A percentile compares a stretch with the other conserved stretches of the same genome.
phyloP scores from a whole-genome alignment of 2,329 filamentous ascomycete species.

The Chaetomium sp. region DNA sequence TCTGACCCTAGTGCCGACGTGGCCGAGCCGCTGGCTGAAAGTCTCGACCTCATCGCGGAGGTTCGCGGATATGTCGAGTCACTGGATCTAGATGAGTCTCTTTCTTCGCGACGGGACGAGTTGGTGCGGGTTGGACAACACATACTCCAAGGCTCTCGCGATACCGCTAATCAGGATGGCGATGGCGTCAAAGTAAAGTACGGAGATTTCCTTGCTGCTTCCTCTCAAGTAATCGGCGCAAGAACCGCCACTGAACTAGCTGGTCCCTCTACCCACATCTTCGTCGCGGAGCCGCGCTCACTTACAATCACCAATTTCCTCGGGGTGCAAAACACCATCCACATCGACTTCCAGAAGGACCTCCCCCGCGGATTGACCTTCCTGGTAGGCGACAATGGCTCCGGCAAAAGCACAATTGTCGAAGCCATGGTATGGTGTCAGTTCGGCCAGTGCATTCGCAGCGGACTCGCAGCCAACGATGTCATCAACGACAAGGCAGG shows the following conservation, averaged over 20 bases:
- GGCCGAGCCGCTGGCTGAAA: neutral
- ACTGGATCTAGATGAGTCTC: neutral
- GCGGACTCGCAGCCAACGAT: neutral
- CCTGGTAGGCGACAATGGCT: neutral
- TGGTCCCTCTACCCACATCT: neutral
- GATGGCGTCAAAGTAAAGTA: neutral
- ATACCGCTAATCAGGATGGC: neutral
- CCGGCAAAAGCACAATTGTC: neutral
- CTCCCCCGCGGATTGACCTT: neutral
- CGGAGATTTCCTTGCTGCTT: neutral
- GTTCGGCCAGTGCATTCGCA: neutral
- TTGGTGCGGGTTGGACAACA: neutral
- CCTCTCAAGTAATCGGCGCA: neutral
- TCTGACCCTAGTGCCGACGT: neutral
- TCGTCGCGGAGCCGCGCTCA: neutral
- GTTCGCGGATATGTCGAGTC: neutral
- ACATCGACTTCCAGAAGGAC: neutral
- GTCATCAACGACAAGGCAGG: neutral
- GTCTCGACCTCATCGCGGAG: neutral
- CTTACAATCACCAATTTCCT: neutral
- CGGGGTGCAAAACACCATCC: neutral
- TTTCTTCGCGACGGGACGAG: neutral
- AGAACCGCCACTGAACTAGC: neutral
- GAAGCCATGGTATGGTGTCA: neutral
- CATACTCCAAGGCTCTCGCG: neutral